Conservation (phyloP, 306 rosid species). For the Biancaea sappan region DNA sequence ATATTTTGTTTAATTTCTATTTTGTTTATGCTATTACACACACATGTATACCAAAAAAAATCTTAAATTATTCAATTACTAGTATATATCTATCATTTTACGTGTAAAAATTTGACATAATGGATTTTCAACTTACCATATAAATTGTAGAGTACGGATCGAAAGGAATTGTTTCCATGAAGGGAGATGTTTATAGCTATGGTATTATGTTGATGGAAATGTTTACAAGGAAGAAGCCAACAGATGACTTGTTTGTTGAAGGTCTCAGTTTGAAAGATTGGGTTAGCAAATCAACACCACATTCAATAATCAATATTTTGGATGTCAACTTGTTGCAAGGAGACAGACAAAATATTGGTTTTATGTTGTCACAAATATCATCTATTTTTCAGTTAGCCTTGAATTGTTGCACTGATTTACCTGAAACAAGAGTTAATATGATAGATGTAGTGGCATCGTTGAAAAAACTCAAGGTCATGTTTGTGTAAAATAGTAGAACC, state of each 20-base stretch:
- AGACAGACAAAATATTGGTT: background rate
- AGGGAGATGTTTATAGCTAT: conserved; percentile 50
- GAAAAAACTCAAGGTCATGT: background rate
- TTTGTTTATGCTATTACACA: background rate
- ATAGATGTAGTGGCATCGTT: background rate
- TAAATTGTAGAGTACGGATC: conserved; percentile 39
- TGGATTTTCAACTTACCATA: background rate
- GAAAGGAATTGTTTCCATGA: conserved; percentile 40
- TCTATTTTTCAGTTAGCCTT: background rate
- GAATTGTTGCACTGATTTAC: background rate
- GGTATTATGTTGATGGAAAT: conserved; percentile 51
- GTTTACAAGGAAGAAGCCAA: conserved; percentile 47
- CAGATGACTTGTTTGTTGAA: conserved; percentile 37
- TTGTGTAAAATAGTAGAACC: background rate
- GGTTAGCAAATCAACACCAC: background rate
- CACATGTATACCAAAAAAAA: background rate
- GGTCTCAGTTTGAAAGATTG: conserved; percentile 20
- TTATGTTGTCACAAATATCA: background rate
- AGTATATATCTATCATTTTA: background rate
- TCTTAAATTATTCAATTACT: background rate
- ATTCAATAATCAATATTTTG: background rate
- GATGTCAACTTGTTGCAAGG: background rate
- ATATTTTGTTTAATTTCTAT: background rate
- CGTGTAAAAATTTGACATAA: background rate
- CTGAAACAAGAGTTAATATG: background rate